Conservation (phyloP, 768 basidiomycete genomes). For the Suillus paluster region DNA sequence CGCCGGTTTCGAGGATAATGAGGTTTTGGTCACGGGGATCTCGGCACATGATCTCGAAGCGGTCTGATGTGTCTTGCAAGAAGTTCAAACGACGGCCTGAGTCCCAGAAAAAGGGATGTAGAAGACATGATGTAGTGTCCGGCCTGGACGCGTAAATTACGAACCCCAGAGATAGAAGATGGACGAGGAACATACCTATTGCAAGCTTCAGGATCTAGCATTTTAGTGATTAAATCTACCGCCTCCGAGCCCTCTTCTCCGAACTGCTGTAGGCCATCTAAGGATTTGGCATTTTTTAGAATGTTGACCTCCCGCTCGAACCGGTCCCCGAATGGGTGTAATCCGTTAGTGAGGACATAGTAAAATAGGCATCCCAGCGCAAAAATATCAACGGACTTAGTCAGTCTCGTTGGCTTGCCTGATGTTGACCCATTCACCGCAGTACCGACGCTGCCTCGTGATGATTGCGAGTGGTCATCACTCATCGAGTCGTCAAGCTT, state of each 20-base stretch:
- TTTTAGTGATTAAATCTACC: slow-evolving; percentile 72
- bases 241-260: slow-evolving; percentile 97
- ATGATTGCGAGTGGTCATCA: slow-evolving; percentile 70
- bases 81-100: slow-evolving; percentile 83
- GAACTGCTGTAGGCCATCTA: slow-evolving; percentile 75
- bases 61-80: slow-evolving; percentile 96
- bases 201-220: slow-evolving; percentile 80
- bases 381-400: slow-evolving; percentile 96
- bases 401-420: slow-evolving; percentile 69
- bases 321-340: slow-evolving; percentile 92
- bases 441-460: slow-evolving; percentile 65
- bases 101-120: slow-evolving; percentile 98
- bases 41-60: slow-evolving; percentile 97
- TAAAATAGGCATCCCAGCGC: slow-evolving; percentile 95
- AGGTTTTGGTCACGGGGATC: slow-evolving; percentile 85
- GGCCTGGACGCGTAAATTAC: slow-evolving; percentile 56
- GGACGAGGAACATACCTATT: slow-evolving; percentile 60
- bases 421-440: slow-evolving; percentile 41
- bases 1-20: slow-evolving; percentile 72
- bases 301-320: slow-evolving; percentile 97
- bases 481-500: slow-evolving; percentile 78
- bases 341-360: slow-evolving; percentile 86
- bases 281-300: slow-evolving; percentile 72
- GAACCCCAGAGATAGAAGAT: not conserved
- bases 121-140: slow-evolving; percentile 82